phyloP scores from a whole-genome alignment of 2,329 filamentous ascomycete species.

The Alternaria arborescens region DNA sequence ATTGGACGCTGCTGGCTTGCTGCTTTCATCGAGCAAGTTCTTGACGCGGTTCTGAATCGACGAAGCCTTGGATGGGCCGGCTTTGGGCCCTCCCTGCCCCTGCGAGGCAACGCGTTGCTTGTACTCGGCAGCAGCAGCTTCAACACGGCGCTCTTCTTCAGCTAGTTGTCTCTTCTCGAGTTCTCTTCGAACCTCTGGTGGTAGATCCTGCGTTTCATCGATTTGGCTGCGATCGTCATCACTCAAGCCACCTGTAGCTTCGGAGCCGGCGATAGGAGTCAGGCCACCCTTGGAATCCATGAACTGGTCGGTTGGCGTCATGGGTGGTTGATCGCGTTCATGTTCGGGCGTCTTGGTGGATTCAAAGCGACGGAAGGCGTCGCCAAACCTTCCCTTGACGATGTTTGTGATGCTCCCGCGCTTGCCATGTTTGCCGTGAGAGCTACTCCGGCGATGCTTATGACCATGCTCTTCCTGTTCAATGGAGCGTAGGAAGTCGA shows the following conservation, averaged over 20 bases:
- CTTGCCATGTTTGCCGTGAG: slow-evolving; percentile 71
- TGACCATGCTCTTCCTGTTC: slow-evolving; percentile 67
- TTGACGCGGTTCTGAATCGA: slow-evolving; percentile 93
- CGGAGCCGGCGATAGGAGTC: slow-evolving; percentile 79
- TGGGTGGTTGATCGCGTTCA: slow-evolving; percentile 37
- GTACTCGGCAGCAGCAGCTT: slow-evolving; percentile 88
- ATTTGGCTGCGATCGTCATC: slow-evolving; percentile 73
- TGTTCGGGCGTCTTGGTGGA: slow-evolving; percentile 46
- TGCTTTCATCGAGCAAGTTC: slow-evolving; percentile 79
- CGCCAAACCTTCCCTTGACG: slow-evolving; percentile 87
- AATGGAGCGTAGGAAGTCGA: slow-evolving; percentile 81
- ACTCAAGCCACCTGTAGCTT: slow-evolving; percentile 72
- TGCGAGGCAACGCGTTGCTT: slow-evolving; percentile 74
- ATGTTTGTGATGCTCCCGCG: slow-evolving; percentile 76
- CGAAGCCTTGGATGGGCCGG: slow-evolving; percentile 68
- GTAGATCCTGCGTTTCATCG: slow-evolving; percentile 74
- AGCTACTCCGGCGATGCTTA: slow-evolving; percentile 65
- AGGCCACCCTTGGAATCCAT: slow-evolving; percentile 37
- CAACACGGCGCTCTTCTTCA: slow-evolving; percentile 90
- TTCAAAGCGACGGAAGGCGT: slow-evolving; percentile 94
- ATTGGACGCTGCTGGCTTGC: slow-evolving; percentile 60
- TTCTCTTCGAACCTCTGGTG: slow-evolving; percentile 89
- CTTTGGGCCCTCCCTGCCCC: slow-evolving; percentile 57
- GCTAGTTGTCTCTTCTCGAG: slow-evolving; percentile 81
- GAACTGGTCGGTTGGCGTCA: slow-evolving; percentile 37